These are phyloP conservation scores for Vachellia collinsii DNA, from an alignment of 306 rosid species.

Conservation along the genomic window DNA sequence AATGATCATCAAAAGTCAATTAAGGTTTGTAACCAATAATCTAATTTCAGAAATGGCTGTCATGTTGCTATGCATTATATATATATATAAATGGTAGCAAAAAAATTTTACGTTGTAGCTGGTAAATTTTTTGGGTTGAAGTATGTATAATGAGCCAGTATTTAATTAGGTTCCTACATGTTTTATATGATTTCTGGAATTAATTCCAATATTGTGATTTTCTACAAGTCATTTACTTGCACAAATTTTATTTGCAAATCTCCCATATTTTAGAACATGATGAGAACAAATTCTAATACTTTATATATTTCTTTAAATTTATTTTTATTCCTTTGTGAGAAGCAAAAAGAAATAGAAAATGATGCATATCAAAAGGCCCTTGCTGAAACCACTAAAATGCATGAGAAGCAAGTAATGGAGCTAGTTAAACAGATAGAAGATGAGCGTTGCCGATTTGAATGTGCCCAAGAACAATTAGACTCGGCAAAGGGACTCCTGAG, in stretches of 20 bases:
- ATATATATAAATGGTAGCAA: background rate
- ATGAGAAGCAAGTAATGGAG: constrained; percentile 54
- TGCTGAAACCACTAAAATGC: constrained; percentile 51
- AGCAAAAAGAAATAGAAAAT: constrained; percentile 53
- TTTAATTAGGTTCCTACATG: background rate
- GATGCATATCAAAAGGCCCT: constrained; percentile 49
- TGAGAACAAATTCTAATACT: background rate
- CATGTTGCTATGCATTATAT: background rate
- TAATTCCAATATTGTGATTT: background rate
- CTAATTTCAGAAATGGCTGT: background rate
- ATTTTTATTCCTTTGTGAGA: constrained; percentile 22
- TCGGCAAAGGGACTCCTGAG: constrained; percentile 43
- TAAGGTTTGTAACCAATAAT: constrained; percentile 42
- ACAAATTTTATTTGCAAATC: background rate
- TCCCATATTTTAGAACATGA: background rate
- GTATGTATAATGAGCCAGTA: background rate
- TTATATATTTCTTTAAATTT: background rate
- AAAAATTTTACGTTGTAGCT: background rate
- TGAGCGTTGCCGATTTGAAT: constrained; percentile 41
- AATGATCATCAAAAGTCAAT: constrained; percentile 49
- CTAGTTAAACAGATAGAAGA: constrained; percentile 52
- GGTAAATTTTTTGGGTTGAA: background rate
- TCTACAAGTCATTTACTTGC: background rate
- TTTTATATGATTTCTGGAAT: background rate
- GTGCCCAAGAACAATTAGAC: constrained; percentile 51